Evolutionary conservation across 2,329 filamentous ascomycete species (phyloP).

Genomic region (Coniochaeta pulveracea): DNA sequence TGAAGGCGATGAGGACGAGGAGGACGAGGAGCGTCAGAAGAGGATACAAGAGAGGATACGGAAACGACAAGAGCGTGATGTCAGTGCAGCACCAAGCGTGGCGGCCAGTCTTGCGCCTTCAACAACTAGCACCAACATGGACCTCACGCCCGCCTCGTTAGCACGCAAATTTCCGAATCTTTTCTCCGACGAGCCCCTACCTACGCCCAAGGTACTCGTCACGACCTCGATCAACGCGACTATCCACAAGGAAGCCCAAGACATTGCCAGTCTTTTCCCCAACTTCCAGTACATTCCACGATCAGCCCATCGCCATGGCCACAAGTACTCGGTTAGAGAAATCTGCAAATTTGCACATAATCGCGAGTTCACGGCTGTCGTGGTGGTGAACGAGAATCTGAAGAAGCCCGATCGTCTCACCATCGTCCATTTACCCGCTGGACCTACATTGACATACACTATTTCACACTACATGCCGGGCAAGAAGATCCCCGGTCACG

Average conservation of each 20-base stretch:
- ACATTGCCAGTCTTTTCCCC: constrained; percentile 74
- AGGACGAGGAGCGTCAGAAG: constrained; percentile 24
- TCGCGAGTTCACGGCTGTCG: constrained; percentile 69
- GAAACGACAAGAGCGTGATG: constrained; percentile 32
- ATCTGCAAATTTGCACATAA: constrained; percentile 79
- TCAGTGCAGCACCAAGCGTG: constrained; percentile 21
- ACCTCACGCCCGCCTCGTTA: constrained; percentile 48
- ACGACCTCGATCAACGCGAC: constrained; percentile 86
- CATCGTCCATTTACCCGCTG: constrained; percentile 70
- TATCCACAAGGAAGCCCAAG: constrained; percentile 70
- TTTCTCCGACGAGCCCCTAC: constrained; percentile 47
- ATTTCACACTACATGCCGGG: constrained; percentile 87
- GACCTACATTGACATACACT: constrained; percentile 87
- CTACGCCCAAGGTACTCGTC: constrained; percentile 73
- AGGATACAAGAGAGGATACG: constrained; percentile 29
- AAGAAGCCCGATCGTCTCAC: constrained; percentile 78
- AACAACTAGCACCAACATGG: constrained; percentile 51
- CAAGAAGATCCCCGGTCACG: constrained; percentile 80
- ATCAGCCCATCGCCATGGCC: constrained; percentile 68
- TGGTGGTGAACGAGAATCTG: constrained; percentile 79
- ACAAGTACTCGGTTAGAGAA: constrained; percentile 88
- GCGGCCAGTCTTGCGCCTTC: constrained; percentile 33
- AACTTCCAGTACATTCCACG: constrained; percentile 80
- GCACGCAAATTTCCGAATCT: constrained; percentile 51
- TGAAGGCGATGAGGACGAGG: constrained; percentile 27